A percentile compares a stretch with the other conserved stretches of the same genome.
Evolutionary conservation across 257 asterid species (phyloP).

Genomic region (Jacaranda copaia): DNA sequence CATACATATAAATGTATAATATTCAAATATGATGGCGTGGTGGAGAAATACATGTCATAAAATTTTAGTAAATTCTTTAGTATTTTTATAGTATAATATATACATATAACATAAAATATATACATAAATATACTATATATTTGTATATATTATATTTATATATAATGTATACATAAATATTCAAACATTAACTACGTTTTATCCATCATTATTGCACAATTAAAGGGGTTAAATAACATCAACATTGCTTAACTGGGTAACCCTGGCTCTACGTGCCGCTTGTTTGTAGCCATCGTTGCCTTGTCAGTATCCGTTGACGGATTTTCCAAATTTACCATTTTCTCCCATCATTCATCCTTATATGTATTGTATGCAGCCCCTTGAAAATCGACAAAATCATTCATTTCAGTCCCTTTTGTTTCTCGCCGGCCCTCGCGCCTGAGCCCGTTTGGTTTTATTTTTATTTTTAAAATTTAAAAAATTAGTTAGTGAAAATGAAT

Average conservation of each 20-base stretch:
- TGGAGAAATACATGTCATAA: too few relatives aligned
- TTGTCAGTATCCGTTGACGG: conserved; percentile 32
- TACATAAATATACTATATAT: too few relatives aligned
- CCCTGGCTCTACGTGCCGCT: conserved; percentile 38
- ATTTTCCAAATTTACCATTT: conserved; percentile 20
- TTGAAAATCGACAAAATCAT: conserved; percentile 35
- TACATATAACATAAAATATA: too few relatives aligned
- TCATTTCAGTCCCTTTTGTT: conserved; percentile 30
- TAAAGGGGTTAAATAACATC: conserved; percentile 3
- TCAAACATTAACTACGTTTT: conserved; percentile 23
- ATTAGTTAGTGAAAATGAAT: too few relatives aligned
- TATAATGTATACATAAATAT: too few relatives aligned
- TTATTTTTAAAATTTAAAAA: too few relatives aligned
- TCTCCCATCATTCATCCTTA: conserved; percentile 26
- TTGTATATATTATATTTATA: too few relatives aligned
- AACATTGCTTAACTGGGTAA: conserved; percentile 9
- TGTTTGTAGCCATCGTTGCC: conserved; percentile 30
- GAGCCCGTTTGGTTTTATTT: too few relatives aligned
- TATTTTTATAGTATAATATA: too few relatives aligned
- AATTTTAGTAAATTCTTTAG: too few relatives aligned
- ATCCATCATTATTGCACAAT: background rate
- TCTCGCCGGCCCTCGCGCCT: conserved; percentile 47
- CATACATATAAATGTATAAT: too few relatives aligned
- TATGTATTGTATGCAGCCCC: conserved; percentile 30
- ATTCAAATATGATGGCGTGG: too few relatives aligned